phyloP scores from a whole-genome alignment of 2,329 filamentous ascomycete genomes.

The Fusarium haematococcum region DNA sequence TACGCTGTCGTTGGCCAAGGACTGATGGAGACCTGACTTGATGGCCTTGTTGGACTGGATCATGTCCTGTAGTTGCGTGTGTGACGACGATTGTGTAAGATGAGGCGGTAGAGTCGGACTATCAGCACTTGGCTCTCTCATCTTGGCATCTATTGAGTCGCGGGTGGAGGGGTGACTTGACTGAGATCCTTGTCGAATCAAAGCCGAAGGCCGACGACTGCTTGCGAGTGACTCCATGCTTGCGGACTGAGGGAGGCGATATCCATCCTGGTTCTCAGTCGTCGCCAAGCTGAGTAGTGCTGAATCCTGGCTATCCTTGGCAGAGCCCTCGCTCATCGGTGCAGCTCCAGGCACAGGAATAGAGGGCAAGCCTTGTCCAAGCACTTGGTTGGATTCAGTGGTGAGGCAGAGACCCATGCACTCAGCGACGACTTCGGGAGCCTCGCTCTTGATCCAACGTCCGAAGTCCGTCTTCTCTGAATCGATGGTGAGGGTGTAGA shows the following conservation, averaged over 20 bases:
- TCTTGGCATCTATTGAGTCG: constrained; percentile 52
- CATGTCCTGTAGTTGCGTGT: constrained; percentile 70
- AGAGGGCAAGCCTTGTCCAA: constrained; percentile 39
- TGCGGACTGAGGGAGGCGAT: constrained; percentile 67
- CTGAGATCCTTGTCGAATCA: constrained; percentile 59
- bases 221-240: constrained; percentile 58
- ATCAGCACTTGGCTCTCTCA: constrained; percentile 58
- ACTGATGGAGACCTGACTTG: constrained; percentile 67
- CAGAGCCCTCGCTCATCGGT: constrained; percentile 45
- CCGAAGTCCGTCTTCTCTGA: constrained; percentile 82
- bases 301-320: constrained; percentile 51
- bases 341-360: constrained; percentile 35
- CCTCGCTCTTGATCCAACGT: constrained; percentile 83
- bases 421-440: constrained; percentile 82
- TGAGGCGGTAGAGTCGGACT: constrained; percentile 73
- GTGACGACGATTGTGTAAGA: constrained; percentile 60
- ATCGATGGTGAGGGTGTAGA: constrained; percentile 82
- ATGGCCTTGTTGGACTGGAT: constrained; percentile 70
- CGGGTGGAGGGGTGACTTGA: constrained; percentile 63
- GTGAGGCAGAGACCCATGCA: constrained; percentile 75
- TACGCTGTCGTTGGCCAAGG: constrained; percentile 68
- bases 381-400: constrained; percentile 42
- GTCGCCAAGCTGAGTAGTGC: constrained; percentile 56
- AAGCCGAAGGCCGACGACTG: constrained; percentile 51
- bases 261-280: constrained; percentile 54